Percentiles rank a stretch among this genome's conserved stretches.
Evolutionary conservation across 108 stramenopile species (phyloP).

Genomic region (Aurantiochytrium sp.): DNA sequence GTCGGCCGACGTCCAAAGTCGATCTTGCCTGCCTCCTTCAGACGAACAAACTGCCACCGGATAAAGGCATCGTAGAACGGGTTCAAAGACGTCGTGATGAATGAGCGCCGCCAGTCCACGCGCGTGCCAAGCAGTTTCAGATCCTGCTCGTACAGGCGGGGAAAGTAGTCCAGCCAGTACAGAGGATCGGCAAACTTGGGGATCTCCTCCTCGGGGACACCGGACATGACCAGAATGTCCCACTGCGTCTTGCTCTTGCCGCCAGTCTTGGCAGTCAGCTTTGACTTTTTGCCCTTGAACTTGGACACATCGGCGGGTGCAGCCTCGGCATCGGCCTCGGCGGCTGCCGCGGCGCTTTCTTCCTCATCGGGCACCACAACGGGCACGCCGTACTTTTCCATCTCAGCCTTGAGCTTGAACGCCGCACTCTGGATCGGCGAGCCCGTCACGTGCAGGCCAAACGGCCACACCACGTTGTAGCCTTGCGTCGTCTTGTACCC

Average conservation of each 20-base stretch:
- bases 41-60: constrained; percentile 85
- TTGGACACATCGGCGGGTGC: constrained; percentile 49
- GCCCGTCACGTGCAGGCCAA: constrained; percentile 97
- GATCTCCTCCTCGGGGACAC: constrained; percentile 47
- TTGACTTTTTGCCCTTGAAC: constrained; percentile 64
- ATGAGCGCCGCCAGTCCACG: constrained; percentile 91
- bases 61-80: constrained; percentile 95
- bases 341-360: constrained; percentile 67
- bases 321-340: constrained; percentile 48
- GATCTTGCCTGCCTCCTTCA: constrained; percentile 67
- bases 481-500: constrained; percentile 85
- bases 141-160: constrained; percentile 81
- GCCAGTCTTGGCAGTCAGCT: constrained; percentile 88
- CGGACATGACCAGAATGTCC: background rate
- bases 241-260: constrained; percentile 22
- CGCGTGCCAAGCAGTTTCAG: constrained; percentile 77
- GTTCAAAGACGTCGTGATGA: constrained; percentile 94
- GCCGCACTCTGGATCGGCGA: constrained; percentile 99
- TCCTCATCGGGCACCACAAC: constrained; percentile 81
- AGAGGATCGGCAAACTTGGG: constrained; percentile 67
- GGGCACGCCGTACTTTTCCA: constrained; percentile 71
- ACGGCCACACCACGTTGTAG: constrained; percentile 89
- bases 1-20: constrained; percentile 90
- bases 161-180: constrained; percentile 91
- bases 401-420: constrained; percentile 90